Conservation (phyloP, 306 rosid genomes). For the Rubus idaeus region DNA sequence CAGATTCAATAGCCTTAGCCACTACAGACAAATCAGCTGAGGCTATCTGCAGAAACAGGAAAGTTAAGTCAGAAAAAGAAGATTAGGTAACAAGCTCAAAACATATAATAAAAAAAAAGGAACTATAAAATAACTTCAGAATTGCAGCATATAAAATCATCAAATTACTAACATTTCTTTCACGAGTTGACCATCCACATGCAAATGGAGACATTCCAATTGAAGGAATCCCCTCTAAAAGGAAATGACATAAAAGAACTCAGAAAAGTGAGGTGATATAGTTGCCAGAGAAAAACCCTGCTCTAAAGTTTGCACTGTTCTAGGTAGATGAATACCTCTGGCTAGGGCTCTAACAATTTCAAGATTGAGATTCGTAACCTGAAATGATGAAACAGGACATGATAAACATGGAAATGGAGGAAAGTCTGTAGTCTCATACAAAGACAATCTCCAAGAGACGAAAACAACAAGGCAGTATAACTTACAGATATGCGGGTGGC, state of each 20-base stretch:
- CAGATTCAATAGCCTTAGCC: conserved; percentile 68
- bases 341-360: conserved; percentile 93
- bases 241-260: conserved; percentile 23
- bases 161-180: conserved; percentile 59
- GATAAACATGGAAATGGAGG: conserved; percentile 20
- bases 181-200: conserved; percentile 79
- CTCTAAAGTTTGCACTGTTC: conserved; percentile 15
- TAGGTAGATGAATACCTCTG: conserved; percentile 53
- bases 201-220: conserved; percentile 91
- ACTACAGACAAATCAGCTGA: conserved; percentile 67
- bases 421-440: conserved; percentile 13
- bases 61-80: conserved; percentile 22
- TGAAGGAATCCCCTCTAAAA: conserved; percentile 91
- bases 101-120: conserved; percentile 6
- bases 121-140: neutral
- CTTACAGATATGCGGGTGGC: conserved; percentile 94
- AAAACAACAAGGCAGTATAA: conserved; percentile 3
- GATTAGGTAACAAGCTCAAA: neutral
- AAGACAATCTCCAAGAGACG: conserved; percentile 4
- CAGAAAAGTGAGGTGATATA: conserved; percentile 10
- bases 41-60: conserved; percentile 52
- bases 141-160: conserved; percentile 17
- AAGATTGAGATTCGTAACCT: conserved; percentile 90
- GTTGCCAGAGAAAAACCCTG: neutral
- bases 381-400: conserved; percentile 37